These are phyloP conservation scores for Candida frijolesensis DNA, from an alignment of 1,139 yeast genomes.

Conservation along the genomic window DNA sequence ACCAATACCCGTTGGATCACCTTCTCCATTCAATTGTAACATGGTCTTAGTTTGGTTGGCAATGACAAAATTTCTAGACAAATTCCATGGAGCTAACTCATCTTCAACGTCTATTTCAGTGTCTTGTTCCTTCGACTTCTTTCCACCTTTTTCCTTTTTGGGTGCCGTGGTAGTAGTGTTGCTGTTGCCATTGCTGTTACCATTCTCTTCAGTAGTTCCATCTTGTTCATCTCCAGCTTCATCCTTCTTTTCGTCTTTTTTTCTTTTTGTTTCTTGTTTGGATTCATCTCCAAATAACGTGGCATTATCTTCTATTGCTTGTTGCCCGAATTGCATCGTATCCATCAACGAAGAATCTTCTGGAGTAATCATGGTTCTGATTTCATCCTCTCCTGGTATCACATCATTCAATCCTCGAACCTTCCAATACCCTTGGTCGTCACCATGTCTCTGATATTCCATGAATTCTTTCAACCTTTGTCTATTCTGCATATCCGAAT, in stretches of 20 bases:
- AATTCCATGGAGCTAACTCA: slow-evolving; percentile 92
- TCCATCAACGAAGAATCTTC: slow-evolving; percentile 89
- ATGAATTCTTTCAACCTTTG: slow-evolving; percentile 95
- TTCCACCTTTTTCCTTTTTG: slow-evolving; percentile 24
- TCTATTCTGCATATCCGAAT: slow-evolving; percentile 95
- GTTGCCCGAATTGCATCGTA: slow-evolving; percentile 93
- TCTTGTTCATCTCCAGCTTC: slow-evolving; percentile 31
- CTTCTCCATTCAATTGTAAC: slow-evolving; percentile 95
- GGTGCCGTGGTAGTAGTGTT: slow-evolving; percentile 17
- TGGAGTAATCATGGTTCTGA: slow-evolving; percentile 85
- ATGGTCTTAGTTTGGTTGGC: slow-evolving; percentile 97
- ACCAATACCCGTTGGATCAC: slow-evolving; percentile 93
- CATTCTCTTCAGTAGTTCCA: slow-evolving; percentile 35
- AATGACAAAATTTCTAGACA: slow-evolving; percentile 83
- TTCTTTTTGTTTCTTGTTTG: slow-evolving; percentile 20
- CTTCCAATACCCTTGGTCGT: slow-evolving; percentile 96
- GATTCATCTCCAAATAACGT: slow-evolving; percentile 42
- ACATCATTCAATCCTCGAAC: slow-evolving; percentile 61
- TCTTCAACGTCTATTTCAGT: slow-evolving; percentile 66
- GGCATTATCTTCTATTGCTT: slow-evolving; percentile 72
- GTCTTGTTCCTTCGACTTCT: slow-evolving; percentile 32
- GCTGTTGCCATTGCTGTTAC: slow-evolving; percentile 14
- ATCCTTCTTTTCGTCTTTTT: slow-evolving; percentile 21
- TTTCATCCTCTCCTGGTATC: slow-evolving; percentile 76
- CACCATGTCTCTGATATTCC: slow-evolving; percentile 96